Base-by-base conservation (phyloP, 129 eudicot species). In the Smallanthus sonchifolius region DNA sequence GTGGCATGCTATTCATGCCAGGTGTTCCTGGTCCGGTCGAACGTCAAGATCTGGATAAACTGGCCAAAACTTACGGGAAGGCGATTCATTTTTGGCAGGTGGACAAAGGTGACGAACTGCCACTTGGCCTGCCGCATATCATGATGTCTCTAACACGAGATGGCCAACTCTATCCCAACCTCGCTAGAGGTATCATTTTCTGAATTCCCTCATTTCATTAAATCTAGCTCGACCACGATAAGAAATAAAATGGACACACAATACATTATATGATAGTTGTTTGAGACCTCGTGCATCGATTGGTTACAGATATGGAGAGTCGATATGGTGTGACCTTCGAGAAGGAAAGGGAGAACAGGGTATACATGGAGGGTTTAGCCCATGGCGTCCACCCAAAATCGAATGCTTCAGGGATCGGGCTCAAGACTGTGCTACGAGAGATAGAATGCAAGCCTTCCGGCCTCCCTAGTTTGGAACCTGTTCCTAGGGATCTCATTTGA, bases 91-190 rank as follows among this genome's bases (percentile, higher is more conserved):
- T 94, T 44, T 94, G 98, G 97, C 97, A 90, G 79, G 91, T 90
- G 37, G 98, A 94, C 48, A 80, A 66, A 51, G 98, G 97, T 0
- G 96, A 94, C 56, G 72, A 48, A 4, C 77, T 94, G 16, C 98
- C 98, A 0, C 69, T 93, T 6, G 98, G 98, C 3, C 32, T 90
- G 1, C 98, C 98, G 0, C 97, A 94, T 62, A 75, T 94, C 14
- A 90, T 94, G 98, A 94, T 94, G 98, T 88, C 98, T 3, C 82
- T 94, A 2, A 94, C 98, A 1, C 76, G 92, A 15, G 97, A 94
- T 1, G 96, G 92, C 17, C 98, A 94, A 63, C 96, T 94, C 17
- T 68, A 86, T 38, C 76, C 80, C 1, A 77, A 72, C 62, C 87
- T 93, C 3, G 88, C 90, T n/a, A 73, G 77, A 56, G 96, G 96